Percentiles rank a stretch among this genome's conserved stretches.
Evolutionary conservation across 139 green algal genomes (phyloP).

Genomic region (Zygnema circumcarinatum): DNA sequence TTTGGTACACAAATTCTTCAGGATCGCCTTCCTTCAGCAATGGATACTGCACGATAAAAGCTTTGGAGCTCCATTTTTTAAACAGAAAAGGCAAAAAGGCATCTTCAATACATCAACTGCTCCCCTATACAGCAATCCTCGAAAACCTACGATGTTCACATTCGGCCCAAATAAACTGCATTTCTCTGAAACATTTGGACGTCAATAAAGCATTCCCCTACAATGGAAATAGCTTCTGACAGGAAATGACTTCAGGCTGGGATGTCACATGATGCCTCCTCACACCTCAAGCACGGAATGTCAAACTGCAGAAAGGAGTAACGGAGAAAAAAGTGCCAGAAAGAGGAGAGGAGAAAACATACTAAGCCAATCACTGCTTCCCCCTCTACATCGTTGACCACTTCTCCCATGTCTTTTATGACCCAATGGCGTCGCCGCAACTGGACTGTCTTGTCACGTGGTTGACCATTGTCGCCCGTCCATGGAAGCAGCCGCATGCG

Average conservation of each 20-base stretch:
- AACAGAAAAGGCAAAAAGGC: background rate
- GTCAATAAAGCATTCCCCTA: background rate
- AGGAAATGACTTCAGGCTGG: background rate
- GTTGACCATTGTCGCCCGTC: slow-evolving; percentile 59
- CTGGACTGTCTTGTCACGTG: slow-evolving; percentile 64
- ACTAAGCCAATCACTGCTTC: slow-evolving; percentile 67
- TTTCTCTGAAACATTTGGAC: background rate
- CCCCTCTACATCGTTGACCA: slow-evolving; percentile 67
- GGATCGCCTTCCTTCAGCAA: slow-evolving; percentile 62
- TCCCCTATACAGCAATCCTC: background rate
- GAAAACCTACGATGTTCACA: background rate
- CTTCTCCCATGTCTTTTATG: slow-evolving; percentile 64
- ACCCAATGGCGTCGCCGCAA: slow-evolving; percentile 74
- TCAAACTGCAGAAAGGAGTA: background rate
- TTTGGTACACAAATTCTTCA: slow-evolving; percentile 77
- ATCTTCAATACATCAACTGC: background rate
- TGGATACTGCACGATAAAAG: slow-evolving; percentile 56
- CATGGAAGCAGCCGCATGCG: slow-evolving; percentile 67
- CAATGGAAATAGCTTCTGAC: background rate
- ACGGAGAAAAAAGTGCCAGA: background rate
- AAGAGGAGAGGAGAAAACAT: slow-evolving; percentile 13
- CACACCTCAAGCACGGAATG: background rate
- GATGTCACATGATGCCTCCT: background rate
- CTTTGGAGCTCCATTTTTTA: background rate
- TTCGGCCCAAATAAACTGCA: background rate